phyloP scores from a whole-genome alignment of 306 rosid species.

The Cicer cuneatum region DNA sequence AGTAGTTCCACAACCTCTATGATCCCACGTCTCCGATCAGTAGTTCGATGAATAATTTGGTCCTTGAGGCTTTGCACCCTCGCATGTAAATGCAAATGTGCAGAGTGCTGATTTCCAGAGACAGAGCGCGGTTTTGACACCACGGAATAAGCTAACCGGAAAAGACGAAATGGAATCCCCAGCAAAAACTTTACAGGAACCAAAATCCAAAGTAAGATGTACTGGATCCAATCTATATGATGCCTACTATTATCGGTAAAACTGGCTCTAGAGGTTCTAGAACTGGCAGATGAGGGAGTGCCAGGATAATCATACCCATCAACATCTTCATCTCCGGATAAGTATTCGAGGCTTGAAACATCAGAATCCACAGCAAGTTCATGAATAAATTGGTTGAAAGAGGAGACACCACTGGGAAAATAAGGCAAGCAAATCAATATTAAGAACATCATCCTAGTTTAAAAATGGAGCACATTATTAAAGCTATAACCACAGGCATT shows the following conservation, averaged over 20 bases:
- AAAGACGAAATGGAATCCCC: constrained; percentile 59
- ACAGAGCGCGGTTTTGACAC: constrained; percentile 41
- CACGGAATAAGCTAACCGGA: constrained; percentile 41
- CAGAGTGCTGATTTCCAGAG: constrained; percentile 45
- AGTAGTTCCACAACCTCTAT: constrained; percentile 68
- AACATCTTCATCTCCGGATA: constrained; percentile 69
- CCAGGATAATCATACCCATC: constrained; percentile 55
- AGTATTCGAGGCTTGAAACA: constrained; percentile 66
- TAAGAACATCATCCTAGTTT: constrained; percentile 28
- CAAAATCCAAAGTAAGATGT: constrained; percentile 60
- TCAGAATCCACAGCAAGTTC: constrained; percentile 90
- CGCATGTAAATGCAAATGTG: constrained; percentile 46
- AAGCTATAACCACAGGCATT: not conserved
- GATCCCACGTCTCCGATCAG: constrained; percentile 93
- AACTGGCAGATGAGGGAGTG: constrained; percentile 67
- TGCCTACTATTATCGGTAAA: constrained; percentile 49
- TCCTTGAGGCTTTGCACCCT: constrained; percentile 69
- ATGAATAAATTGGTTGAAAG: constrained; percentile 86
- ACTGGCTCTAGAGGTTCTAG: constrained; percentile 63
- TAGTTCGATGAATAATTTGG: constrained; percentile 71
- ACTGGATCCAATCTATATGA: constrained; percentile 58
- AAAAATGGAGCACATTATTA: not conserved
- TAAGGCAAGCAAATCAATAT: constrained; percentile 39
- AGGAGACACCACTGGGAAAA: constrained; percentile 80
- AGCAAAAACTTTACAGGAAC: constrained; percentile 61